Conservation (phyloP, 305 asterid genomes). For the Fraxinus greggii region DNA sequence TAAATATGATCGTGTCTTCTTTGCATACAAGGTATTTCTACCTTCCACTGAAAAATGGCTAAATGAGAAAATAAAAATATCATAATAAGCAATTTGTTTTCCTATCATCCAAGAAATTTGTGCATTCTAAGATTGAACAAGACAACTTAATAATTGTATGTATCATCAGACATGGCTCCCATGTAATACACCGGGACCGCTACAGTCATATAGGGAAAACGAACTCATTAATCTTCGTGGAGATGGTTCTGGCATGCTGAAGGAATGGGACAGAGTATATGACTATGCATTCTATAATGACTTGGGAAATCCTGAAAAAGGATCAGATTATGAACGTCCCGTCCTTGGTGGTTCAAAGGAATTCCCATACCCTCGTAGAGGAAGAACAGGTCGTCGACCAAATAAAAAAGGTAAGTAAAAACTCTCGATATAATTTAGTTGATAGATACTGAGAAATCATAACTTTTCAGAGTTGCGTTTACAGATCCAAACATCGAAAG, state of each 20-base stretch:
- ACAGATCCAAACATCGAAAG: slow-evolving; percentile 59
- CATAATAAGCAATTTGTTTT: neutral
- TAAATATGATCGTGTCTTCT: slow-evolving; percentile 65
- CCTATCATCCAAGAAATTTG: slow-evolving; percentile 2
- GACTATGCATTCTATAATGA: slow-evolving; percentile 72
- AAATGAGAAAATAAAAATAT: neutral
- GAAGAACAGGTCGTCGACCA: slow-evolving; percentile 70
- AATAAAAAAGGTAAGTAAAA: slow-evolving; percentile 44
- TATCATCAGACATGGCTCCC: slow-evolving; percentile 58
- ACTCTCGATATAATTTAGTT: neutral
- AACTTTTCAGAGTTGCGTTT: neutral
- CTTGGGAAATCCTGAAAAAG: slow-evolving; percentile 64
- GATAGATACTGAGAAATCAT: neutral
- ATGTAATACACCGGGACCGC: slow-evolving; percentile 53
- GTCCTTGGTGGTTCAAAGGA: slow-evolving; percentile 66
- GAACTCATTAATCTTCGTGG: slow-evolving; percentile 56
- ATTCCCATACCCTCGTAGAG: slow-evolving; percentile 83
- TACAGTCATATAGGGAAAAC: slow-evolving; percentile 45
- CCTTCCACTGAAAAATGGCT: neutral
- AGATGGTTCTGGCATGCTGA: slow-evolving; percentile 48
- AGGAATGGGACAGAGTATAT: slow-evolving; percentile 74
- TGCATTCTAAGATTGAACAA: neutral
- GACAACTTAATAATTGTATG: neutral
- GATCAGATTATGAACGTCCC: slow-evolving; percentile 51
- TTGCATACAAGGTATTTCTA: slow-evolving; percentile 52